A percentile compares a stretch with the other conserved stretches of the same genome.
These are phyloP conservation scores for Fusarium equiseti DNA, from an alignment of 2,329 filamentous ascomycete genomes.

Conservation along the genomic window DNA sequence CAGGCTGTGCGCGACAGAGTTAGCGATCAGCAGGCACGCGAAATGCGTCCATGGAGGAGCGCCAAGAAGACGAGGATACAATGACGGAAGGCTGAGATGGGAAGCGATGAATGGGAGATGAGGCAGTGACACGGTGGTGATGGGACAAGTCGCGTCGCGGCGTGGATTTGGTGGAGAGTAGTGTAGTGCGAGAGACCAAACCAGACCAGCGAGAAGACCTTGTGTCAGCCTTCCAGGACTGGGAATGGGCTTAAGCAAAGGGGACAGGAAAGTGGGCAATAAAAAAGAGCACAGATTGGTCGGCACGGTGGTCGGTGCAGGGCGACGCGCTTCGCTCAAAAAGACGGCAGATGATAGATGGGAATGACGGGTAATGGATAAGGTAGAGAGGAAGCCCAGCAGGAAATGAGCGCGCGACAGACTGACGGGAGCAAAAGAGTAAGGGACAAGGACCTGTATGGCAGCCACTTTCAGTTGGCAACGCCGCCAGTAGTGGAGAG, in stretches of 20 bases:
- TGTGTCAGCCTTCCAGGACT: constrained; percentile 39
- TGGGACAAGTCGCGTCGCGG: constrained; percentile 59
- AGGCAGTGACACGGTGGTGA: constrained; percentile 63
- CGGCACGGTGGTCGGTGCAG: constrained; percentile 43
- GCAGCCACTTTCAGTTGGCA: constrained; percentile 34
- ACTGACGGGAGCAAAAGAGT: constrained; percentile 23
- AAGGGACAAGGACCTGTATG: constrained; percentile 21
- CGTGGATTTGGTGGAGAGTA: constrained; percentile 56
- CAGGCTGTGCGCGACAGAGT: constrained; percentile 59
- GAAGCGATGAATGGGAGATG: constrained; percentile 50
- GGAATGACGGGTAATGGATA: constrained; percentile 41
- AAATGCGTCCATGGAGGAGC: constrained; percentile 57
- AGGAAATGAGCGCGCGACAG: constrained; percentile 31
- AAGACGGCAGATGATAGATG: constrained; percentile 39
- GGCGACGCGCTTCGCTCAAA: constrained; percentile 41
- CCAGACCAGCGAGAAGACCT: constrained; percentile 43
- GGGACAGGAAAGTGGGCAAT: constrained; percentile 38
- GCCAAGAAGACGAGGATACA: constrained; percentile 48
- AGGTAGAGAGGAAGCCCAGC: constrained; percentile 36
- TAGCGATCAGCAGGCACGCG: constrained; percentile 58
- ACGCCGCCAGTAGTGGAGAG: constrained; percentile 39
- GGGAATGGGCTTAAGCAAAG: constrained; percentile 34
- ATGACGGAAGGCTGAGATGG: constrained; percentile 55
- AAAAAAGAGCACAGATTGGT: constrained; percentile 43
- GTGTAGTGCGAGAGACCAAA: constrained; percentile 52